Evolutionary conservation across 2,329 filamentous ascomycete genomes (phyloP).

Genomic region (Macrophomina phaseolina): DNA sequence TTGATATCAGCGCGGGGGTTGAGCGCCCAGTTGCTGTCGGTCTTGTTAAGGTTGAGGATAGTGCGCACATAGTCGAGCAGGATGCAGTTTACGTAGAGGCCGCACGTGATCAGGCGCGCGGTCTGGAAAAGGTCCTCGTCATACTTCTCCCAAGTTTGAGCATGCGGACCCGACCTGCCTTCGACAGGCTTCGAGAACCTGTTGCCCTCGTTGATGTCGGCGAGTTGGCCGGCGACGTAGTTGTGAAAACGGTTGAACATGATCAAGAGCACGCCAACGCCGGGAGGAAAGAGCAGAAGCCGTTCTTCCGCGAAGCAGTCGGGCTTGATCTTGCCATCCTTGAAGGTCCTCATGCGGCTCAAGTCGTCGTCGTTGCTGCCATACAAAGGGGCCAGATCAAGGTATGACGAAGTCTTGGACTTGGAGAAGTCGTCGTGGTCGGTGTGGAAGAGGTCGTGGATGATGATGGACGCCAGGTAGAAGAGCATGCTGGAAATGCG

Average conservation of each 20-base stretch:
- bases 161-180: constrained; percentile 24
- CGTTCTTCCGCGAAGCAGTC: constrained; percentile 73
- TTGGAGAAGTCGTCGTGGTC: constrained; percentile 66
- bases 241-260: constrained; percentile 83
- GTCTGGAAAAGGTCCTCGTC: constrained; percentile 60
- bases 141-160: constrained; percentile 42
- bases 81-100: constrained; percentile 60
- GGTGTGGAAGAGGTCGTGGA: constrained; percentile 68
- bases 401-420: constrained; percentile 73
- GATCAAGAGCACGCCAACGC: constrained; percentile 70
- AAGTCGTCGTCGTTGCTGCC: constrained; percentile 72
- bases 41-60: constrained; percentile 66
- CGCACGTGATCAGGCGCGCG: constrained; percentile 58
- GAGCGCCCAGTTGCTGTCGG: constrained; percentile 79
- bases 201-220: constrained; percentile 82
- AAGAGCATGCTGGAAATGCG: constrained; percentile 78
- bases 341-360: constrained; percentile 67
- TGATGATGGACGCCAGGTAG: constrained; percentile 73
- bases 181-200: constrained; percentile 71
- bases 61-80: constrained; percentile 61
- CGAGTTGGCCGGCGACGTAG: constrained; percentile 77
- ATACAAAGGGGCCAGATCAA: constrained; percentile 76
- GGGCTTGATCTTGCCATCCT: constrained; percentile 71
- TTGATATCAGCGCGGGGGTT: constrained; percentile 75
- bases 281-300: constrained; percentile 69